phyloP scores from a whole-genome alignment of 192 early-diverging fungal genomes.

The Coemansia biformis region DNA sequence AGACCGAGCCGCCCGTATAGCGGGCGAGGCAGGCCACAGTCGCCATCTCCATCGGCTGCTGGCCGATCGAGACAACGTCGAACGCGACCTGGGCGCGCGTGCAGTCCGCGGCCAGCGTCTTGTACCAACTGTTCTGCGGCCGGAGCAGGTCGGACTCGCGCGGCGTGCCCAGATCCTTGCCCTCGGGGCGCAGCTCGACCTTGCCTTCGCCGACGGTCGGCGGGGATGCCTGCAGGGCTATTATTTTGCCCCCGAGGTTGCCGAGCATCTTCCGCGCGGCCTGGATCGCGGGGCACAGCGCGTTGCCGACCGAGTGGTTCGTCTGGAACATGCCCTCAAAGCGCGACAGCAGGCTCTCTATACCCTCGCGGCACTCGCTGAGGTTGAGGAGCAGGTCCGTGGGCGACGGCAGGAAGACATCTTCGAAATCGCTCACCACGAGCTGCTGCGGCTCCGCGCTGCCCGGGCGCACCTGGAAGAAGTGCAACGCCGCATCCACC shows the following conservation, averaged over 20 bases:
- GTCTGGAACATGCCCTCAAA: slow-evolving; percentile 81
- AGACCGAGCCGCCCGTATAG: slow-evolving; percentile 84
- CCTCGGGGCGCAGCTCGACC: slow-evolving; percentile 79
- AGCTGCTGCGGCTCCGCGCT: slow-evolving; percentile 89
- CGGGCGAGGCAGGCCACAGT: slow-evolving; percentile 60
- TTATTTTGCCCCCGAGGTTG: slow-evolving; percentile 84
- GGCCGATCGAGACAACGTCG: slow-evolving; percentile 83
- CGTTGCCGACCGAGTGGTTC: slow-evolving; percentile 73
- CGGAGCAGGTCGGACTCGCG: slow-evolving; percentile 84
- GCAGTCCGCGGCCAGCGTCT: slow-evolving; percentile 85
- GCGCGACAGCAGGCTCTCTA: slow-evolving; percentile 68
- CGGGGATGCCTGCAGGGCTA: slow-evolving; percentile 72
- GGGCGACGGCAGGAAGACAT: slow-evolving; percentile 83
- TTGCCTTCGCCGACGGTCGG: slow-evolving; percentile 78
- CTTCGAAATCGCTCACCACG: slow-evolving; percentile 86
- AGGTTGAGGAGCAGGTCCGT: slow-evolving; percentile 85
- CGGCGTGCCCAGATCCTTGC: slow-evolving; percentile 80
- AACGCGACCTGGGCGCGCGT: slow-evolving; percentile 82
- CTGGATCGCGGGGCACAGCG: slow-evolving; percentile 76
- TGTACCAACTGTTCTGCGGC: slow-evolving; percentile 85
- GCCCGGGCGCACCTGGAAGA: slow-evolving; percentile 74
- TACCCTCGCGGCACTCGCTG: slow-evolving; percentile 67
- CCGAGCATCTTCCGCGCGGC: slow-evolving; percentile 77
- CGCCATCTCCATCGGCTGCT: slow-evolving; percentile 81
- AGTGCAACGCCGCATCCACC: slow-evolving; percentile 83